Conservation (phyloP, 2,329 filamentous ascomycete genomes). For the Zalaria sp. region DNA sequence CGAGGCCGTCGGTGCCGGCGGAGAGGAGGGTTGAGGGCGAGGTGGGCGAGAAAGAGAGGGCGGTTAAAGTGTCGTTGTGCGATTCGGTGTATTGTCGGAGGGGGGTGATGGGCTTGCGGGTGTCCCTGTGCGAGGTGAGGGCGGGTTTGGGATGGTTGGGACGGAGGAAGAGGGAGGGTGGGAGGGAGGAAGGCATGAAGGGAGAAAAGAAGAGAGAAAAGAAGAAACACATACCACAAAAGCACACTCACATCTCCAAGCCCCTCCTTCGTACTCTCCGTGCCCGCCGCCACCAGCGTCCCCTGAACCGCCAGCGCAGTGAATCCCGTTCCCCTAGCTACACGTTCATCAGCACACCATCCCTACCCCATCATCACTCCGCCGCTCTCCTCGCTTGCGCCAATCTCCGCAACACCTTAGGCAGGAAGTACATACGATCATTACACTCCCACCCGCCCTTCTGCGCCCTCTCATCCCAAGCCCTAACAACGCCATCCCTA, state of each 20-base stretch:
- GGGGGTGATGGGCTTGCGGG: conserved; percentile 22
- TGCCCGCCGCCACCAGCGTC: conserved; percentile 55
- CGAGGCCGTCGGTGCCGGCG: conserved; percentile 65
- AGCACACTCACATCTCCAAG: conserved; percentile 23
- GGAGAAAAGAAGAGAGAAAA: not conserved
- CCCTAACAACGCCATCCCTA: conserved; percentile 51
- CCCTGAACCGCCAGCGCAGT: conserved; percentile 50
- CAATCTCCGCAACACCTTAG: too few relatives aligned
- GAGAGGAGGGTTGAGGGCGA: conserved; percentile 52
- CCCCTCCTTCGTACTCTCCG: conserved; percentile 37
- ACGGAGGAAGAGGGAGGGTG: too few relatives aligned
- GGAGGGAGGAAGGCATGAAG: not conserved
- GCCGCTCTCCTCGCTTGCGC: too few relatives aligned
- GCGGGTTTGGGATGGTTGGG: too few relatives aligned
- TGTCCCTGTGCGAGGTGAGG: conserved; percentile 18
- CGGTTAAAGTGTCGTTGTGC: conserved; percentile 46
- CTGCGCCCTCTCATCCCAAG: conserved; percentile 47
- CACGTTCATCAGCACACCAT: not conserved
- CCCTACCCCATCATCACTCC: too few relatives aligned
- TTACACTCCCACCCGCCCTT: conserved; percentile 21
- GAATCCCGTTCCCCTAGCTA: conserved; percentile 34
- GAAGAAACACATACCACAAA: conserved; percentile 9
- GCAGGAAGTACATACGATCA: conserved; percentile 8
- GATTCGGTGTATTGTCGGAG: conserved; percentile 28
- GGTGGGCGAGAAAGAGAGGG: conserved; percentile 30